Conservation (phyloP, 2,329 filamentous ascomycete species). For the Ophiostoma himal-ulmi region DNA sequence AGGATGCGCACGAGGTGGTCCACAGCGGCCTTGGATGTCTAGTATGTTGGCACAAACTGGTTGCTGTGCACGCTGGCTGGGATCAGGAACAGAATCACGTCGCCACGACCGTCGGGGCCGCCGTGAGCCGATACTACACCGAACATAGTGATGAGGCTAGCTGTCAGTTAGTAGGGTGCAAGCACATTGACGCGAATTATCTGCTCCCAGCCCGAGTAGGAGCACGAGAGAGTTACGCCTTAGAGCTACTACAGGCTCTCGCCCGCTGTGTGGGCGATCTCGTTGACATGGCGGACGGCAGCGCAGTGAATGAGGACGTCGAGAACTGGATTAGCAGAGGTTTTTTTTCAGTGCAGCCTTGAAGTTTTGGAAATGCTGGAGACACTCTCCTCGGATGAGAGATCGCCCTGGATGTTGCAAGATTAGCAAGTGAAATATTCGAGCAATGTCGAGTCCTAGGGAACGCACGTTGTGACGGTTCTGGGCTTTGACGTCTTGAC, state of each 20-base stretch:
- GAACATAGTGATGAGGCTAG: background rate
- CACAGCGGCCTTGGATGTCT: background rate
- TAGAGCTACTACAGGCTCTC: background rate
- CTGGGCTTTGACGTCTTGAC: background rate
- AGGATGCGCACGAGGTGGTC: background rate
- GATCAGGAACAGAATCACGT: background rate
- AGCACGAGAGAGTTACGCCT: background rate
- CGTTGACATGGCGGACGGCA: background rate
- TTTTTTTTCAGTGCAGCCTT: background rate
- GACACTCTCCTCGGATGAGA: background rate
- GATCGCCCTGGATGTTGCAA: background rate
- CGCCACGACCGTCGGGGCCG: background rate
- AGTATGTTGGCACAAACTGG: constrained; percentile 1
- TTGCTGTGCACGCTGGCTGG: background rate
- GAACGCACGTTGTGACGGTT: background rate
- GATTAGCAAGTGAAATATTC: background rate
- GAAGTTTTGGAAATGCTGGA: background rate
- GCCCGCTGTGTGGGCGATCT: background rate
- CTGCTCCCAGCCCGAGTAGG: background rate
- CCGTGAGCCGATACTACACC: background rate
- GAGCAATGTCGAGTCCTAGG: background rate
- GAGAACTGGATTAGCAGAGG: background rate
- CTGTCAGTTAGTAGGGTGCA: background rate
- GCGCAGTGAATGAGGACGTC: background rate
- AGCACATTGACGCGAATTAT: background rate